Percentiles rank a stretch among this genome's conserved stretches.
Evolutionary conservation across 257 asterid genomes (phyloP).

Genomic region (Forsythia suspensa): DNA sequence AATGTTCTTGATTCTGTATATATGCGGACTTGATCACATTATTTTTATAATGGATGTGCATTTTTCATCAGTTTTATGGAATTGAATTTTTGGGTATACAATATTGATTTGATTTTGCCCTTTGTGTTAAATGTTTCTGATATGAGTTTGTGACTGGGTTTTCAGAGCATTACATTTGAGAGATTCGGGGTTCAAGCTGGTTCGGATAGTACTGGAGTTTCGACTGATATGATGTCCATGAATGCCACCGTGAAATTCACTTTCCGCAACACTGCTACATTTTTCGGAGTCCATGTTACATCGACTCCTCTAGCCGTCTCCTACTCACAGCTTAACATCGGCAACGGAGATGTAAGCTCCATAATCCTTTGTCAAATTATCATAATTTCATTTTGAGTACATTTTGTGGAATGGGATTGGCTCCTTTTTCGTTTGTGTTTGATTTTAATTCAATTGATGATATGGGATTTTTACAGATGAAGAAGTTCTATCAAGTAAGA

Average conservation of each 20-base stretch:
- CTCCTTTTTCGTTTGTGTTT: background rate
- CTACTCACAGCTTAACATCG: slow-evolving; percentile 58
- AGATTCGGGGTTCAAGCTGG: slow-evolving; percentile 76
- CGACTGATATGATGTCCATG: slow-evolving; percentile 75
- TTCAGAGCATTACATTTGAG: slow-evolving; percentile 66
- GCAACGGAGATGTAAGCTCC: slow-evolving; percentile 61
- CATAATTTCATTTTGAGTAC: too few relatives aligned
- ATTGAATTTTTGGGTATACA: background rate
- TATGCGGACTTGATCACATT: background rate
- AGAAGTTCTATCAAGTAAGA: slow-evolving; percentile 68
- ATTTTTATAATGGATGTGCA: background rate
- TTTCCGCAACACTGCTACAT: slow-evolving; percentile 64
- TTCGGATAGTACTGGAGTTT: slow-evolving; percentile 60
- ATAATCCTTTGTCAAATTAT: background rate
- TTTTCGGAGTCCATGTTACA: slow-evolving; percentile 76
- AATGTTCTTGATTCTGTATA: background rate
- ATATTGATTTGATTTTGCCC: background rate
- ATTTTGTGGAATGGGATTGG: background rate
- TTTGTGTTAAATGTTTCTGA: slow-evolving; percentile 14
- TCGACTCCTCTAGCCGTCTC: slow-evolving; percentile 63
- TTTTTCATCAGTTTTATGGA: background rate
- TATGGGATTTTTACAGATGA: slow-evolving; percentile 47
- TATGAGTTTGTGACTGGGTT: background rate
- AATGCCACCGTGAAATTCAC: slow-evolving; percentile 63
- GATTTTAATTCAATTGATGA: background rate